Percentiles rank a stretch among this genome's conserved stretches.
Conservation (phyloP, 805 yeast species). For the Cephaloascus fragrans region DNA sequence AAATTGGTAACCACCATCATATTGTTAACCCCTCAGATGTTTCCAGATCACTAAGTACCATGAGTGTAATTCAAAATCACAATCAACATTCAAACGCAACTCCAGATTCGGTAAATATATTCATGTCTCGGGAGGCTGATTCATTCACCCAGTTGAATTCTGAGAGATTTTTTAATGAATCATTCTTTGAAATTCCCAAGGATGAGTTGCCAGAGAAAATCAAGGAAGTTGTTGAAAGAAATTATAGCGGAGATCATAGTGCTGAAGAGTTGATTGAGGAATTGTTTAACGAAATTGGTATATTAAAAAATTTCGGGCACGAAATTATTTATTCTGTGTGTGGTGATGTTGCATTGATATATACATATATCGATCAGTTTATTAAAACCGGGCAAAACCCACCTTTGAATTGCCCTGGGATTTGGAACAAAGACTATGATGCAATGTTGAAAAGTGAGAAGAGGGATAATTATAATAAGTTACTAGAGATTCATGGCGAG, state of each 20-base stretch:
- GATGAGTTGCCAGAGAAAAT: conserved; percentile 22
- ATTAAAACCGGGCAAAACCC: conserved; percentile 30
- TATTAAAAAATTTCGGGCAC: conserved; percentile 30
- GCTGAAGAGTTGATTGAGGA: conserved; percentile 27
- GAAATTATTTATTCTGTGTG: conserved; percentile 30
- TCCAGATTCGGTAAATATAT: neutral
- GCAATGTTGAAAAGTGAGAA: conserved; percentile 19
- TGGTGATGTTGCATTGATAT: conserved; percentile 32
- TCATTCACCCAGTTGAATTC: neutral
- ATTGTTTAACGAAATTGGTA: conserved; percentile 29
- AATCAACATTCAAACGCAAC: too few species aligned
- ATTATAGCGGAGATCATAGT: conserved; percentile 30
- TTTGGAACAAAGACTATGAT: conserved; percentile 37
- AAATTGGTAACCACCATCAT: conserved; percentile 19
- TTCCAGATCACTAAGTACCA: neutral
- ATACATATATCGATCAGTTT: conserved; percentile 28
- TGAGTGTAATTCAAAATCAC: too few species aligned
- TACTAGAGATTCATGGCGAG: neutral
- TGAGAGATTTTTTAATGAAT: conserved; percentile 15
- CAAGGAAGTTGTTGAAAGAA: conserved; percentile 26
- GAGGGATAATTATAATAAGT: conserved; percentile 9
- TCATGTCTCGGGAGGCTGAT: neutral
- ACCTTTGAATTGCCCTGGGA: conserved; percentile 31
- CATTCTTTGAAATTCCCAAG: conserved; percentile 15
- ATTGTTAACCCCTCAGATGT: neutral